phyloP scores from a whole-genome alignment of 768 basidiomycete species.

The Boletus insuetus region DNA sequence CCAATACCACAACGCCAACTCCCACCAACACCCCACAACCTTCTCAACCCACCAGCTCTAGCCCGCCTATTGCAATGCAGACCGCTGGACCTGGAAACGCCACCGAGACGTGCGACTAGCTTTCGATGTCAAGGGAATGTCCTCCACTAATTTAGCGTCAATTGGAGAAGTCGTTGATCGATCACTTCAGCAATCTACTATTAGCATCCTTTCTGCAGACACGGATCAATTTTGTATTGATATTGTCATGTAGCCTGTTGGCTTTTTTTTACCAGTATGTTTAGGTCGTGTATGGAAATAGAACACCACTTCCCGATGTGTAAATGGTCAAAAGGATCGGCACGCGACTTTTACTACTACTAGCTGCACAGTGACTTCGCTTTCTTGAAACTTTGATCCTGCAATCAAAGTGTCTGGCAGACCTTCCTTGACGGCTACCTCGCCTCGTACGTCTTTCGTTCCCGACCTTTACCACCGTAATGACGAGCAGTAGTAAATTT shows the following conservation, averaged over 20 bases:
- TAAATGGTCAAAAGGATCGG: too few relatives aligned
- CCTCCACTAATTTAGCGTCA: not conserved
- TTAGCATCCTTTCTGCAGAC: not conserved
- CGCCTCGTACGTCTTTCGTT: constrained; percentile 5
- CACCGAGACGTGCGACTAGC: constrained; percentile 1
- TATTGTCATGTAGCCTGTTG: constrained; percentile 1
- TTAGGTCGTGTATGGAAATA: too few relatives aligned
- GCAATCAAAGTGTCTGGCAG: too few relatives aligned
- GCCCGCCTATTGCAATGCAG: not conserved
- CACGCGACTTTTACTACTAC: too few relatives aligned
- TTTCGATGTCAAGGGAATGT: not conserved
- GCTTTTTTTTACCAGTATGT: too few relatives aligned
- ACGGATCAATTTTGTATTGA: constrained; percentile 8
- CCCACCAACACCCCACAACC: not conserved
- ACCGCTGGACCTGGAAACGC: not conserved
- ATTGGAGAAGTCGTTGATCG: constrained; percentile 15
- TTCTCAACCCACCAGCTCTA: not conserved
- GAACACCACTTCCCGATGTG: too few relatives aligned
- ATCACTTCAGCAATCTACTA: not conserved
- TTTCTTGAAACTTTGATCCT: too few relatives aligned
- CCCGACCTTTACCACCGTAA: too few relatives aligned
- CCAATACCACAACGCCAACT: constrained; percentile 10
- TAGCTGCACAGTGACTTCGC: too few relatives aligned
- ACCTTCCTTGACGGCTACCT: not conserved
- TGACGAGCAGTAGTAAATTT: not conserved